Evolutionary conservation across 371 early-diverging fungal species (phyloP), one percentile per base, ranked within the genome.

Genomic region (Syncephalastrum contaminatum): DNA sequence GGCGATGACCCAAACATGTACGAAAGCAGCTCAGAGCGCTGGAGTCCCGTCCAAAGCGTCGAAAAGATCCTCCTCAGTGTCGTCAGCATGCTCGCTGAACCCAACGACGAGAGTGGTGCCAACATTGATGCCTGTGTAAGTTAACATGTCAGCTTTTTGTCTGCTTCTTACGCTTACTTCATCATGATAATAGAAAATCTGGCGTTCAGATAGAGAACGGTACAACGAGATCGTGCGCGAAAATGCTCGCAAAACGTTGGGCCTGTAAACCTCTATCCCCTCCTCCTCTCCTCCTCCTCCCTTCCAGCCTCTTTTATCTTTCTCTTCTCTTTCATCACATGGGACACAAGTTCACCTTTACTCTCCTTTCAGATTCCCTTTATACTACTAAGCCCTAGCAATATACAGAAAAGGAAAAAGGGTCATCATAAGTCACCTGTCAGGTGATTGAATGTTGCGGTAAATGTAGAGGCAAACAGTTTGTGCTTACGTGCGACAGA

Each of bases 91-190:
- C 77, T 99, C 45, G 91, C 94, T 42, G 98, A 98, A 70, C 99
- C 99, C 13, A 99, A 99, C 70, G 97, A 93, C 74, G 96, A 97
- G 72, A 93, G 94, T 73, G 96, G 96, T 19, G 99, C 99, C 20
- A 98, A 99, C 66, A 86, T 99, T 44, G 99, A 99, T 77, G 99
- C 99, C 40, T 93, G 90, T 82, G 91, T 89, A 75, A 90, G 77
- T 71, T 19, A 21, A 36, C 19, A 41, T n/a, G 46, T 50, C 3
- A 36, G 39, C 20, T 18, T 1, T 18, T 1, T 30, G 16, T 13
- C 1, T 52, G 19, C 43, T 21, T 41, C 15, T 25, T 19, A 14
- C 4, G 21, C 16, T 46, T 22, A 43, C 55, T 12, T 48, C 10
- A 39, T 49, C 20, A n/a, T n/a, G 30, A 16, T 3, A 45, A 42